Evolutionary conservation across 2,329 filamentous ascomycete species (phyloP), one percentile per base, ranked within the genome.

Genomic region (Neospermospora avenae): DNA sequence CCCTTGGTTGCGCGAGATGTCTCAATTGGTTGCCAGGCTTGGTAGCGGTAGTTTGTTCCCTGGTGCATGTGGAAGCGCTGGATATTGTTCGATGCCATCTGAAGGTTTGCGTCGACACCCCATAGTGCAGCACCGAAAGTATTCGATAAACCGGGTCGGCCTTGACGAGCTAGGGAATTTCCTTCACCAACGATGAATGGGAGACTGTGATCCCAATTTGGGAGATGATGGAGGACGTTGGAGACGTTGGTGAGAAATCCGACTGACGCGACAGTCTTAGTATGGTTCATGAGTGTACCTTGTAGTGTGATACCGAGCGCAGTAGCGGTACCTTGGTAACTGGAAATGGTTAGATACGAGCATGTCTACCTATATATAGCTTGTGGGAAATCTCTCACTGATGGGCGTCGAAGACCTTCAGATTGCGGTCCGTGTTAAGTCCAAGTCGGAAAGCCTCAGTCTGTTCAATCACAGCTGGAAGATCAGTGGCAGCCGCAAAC

Each of bases 321-420:
- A 3, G 35, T 39, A 5, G 35, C 35, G 35, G 35, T 13, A 4
- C 11, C 35, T 13, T 5, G 4, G 88, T 39, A 39, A 13, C 11
- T 78, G 0, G 84, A 87, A 2, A 88, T 81, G 14, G 84, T 84
- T 0, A 80, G 82, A 14, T 77, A 74, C 1, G 77, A 77, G 41
- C 84, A 82, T 55, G 83, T 83, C n/a, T n/a, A n/a, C n/a, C 57
- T 77, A 80, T 65, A 88, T 86, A 71, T 88, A 88, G 82, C 86
- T 6, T 6, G 31, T 35, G 13, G 31, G 13, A 35, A 35, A 35
- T 35, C 31, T 6, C 31, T 35, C 31, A 35, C 31, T 35, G 31
- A 35, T 87, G 71, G 86, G 84, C 3, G 81, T 80, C 2, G 82
- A 83, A 60, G 83, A 83, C 20, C 81, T 67, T 22, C 75, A 77